phyloP scores from a whole-genome alignment of 163 green algal species.

The Botryococcus braunii region DNA sequence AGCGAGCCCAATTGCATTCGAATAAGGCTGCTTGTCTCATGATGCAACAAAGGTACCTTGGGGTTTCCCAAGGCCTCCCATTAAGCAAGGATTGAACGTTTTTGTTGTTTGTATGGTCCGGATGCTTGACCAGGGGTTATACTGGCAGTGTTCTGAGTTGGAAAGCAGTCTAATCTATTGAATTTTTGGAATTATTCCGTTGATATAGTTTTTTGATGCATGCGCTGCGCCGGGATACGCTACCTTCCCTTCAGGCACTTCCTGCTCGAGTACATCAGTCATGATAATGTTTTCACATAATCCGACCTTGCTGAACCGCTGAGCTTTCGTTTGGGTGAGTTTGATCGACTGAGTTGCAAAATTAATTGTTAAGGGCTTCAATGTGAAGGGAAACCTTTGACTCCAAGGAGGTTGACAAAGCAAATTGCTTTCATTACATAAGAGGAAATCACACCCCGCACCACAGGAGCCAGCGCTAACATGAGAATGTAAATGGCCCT shows the following conservation, averaged over 20 bases:
- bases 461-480: too few relatives aligned
- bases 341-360: too few relatives aligned
- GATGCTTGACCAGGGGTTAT: not conserved
- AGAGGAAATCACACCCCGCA: too few relatives aligned
- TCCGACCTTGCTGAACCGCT: too few relatives aligned
- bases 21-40: constrained; percentile 78
- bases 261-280: too few relatives aligned
- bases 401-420: too few relatives aligned
- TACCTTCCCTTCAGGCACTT: too few relatives aligned
- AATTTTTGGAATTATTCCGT: not conserved
- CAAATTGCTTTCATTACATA: too few relatives aligned
- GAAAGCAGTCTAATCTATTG: not conserved
- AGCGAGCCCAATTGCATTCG: constrained; percentile 49
- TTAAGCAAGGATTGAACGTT: not conserved
- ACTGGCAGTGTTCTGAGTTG: not conserved
- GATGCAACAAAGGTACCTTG: constrained; percentile 50
- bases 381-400: too few relatives aligned
- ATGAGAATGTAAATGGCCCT: not conserved
- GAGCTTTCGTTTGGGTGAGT: too few relatives aligned
- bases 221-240: not conserved
- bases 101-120: not conserved
- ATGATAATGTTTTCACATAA: too few relatives aligned
- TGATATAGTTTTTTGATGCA: not conserved
- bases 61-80: not conserved
- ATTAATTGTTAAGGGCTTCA: too few relatives aligned